Conservation (phyloP, 305 asterid genomes). For the Rubia tinctorum region DNA sequence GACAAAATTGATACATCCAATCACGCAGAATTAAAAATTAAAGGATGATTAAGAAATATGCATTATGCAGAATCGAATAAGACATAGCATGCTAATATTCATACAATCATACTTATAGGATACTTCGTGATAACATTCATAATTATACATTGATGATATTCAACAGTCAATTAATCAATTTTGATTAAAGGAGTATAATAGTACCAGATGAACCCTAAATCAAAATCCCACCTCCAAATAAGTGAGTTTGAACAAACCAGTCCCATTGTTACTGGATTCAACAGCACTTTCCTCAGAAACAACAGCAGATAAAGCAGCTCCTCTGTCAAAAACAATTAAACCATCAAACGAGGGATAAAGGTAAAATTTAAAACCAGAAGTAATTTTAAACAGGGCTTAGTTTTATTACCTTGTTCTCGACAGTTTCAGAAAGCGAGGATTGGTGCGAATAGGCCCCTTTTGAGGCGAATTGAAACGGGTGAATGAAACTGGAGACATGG, state of each 20-base stretch:
- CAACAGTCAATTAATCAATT: background rate
- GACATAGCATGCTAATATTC: background rate
- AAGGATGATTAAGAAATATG: background rate
- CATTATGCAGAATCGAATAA: background rate
- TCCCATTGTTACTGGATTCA: conserved; percentile 43
- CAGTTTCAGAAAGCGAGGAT: conserved; percentile 31
- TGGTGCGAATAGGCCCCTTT: conserved; percentile 22
- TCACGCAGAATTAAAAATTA: background rate
- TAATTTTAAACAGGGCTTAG: background rate
- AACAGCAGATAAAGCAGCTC: conserved; percentile 40
- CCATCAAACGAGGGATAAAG: background rate
- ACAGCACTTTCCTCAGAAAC: conserved; percentile 51
- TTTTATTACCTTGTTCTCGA: conserved; percentile 19
- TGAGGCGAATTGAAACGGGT: conserved; percentile 30
- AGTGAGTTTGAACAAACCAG: conserved; percentile 64
- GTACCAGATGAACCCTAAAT: conserved; percentile 15
- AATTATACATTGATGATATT: background rate
- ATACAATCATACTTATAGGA: background rate
- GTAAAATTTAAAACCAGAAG: too few species aligned
- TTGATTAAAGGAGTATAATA: background rate
- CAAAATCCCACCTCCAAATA: conserved; percentile 75
- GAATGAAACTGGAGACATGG: conserved; percentile 28
- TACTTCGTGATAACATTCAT: too few species aligned
- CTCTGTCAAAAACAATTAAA: conserved; percentile 9
- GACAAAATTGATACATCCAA: background rate